Percentiles rank a stretch among this genome's conserved stretches.
Evolutionary conservation across 2,329 filamentous ascomycete genomes (phyloP).

Genomic region (Alternaria angustiovoidea): DNA sequence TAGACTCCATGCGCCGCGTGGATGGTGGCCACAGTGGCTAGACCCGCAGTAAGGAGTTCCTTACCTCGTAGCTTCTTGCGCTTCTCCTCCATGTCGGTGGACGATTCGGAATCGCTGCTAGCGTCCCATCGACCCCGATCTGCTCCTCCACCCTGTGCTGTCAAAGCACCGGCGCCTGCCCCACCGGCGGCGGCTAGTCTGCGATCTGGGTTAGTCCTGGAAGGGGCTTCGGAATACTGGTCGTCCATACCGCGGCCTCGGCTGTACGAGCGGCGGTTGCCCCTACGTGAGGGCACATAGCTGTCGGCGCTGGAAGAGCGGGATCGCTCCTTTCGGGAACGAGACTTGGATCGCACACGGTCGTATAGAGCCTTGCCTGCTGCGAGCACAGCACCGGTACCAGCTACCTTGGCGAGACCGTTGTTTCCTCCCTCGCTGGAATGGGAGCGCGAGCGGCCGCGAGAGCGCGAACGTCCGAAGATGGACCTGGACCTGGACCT

Average conservation of each 20-base stretch:
- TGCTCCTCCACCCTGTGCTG: conserved; percentile 32
- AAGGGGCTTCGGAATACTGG: conserved; percentile 49
- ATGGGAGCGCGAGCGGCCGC: conserved; percentile 50
- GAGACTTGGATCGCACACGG: conserved; percentile 63
- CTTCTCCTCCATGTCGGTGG: conserved; percentile 68
- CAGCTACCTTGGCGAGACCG: conserved; percentile 59
- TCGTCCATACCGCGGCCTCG: conserved; percentile 55
- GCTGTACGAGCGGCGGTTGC: conserved; percentile 51
- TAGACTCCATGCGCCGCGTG: conserved; percentile 73
- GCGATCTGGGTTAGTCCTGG: conserved; percentile 48
- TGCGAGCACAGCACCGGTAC: conserved; percentile 59
- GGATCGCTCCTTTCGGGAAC: conserved; percentile 53
- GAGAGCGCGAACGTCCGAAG: conserved; percentile 53
- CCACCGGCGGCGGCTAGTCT: conserved; percentile 48
- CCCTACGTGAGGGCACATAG: conserved; percentile 59
- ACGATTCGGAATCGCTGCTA: conserved; percentile 58
- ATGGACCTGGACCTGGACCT: conserved; percentile 59
- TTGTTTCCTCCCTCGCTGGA: conserved; percentile 59
- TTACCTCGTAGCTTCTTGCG: conserved; percentile 72
- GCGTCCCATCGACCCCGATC: conserved; percentile 30
- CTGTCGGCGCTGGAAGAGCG: conserved; percentile 57
- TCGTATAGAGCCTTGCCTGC: conserved; percentile 63
- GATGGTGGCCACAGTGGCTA: conserved; percentile 73
- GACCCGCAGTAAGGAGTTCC: conserved; percentile 70
- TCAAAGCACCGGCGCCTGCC: conserved; percentile 49